These are phyloP conservation scores for Psidium guajava DNA, from an alignment of 345 rosid genomes.

Conservation along the genomic window DNA sequence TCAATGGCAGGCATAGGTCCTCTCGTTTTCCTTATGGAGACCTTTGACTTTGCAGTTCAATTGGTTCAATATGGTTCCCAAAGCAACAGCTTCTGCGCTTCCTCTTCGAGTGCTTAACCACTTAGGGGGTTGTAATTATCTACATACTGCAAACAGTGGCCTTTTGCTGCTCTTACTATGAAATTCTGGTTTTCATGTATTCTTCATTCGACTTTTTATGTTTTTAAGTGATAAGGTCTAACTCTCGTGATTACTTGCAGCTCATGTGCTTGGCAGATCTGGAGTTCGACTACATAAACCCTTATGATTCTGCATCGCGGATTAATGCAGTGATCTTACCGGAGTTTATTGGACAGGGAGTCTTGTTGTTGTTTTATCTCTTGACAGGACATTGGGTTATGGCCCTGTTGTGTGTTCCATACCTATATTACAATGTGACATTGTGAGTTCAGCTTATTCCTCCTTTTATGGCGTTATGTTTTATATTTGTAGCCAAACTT, in stretches of 20 bases:
- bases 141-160: neutral
- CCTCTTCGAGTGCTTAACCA: neutral
- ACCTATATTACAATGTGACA: slow-evolving; percentile 54
- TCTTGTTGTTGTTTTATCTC: slow-evolving; percentile 32
- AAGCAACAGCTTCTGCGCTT: neutral
- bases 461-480: neutral
- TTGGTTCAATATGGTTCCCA: neutral
- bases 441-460: slow-evolving; percentile 30
- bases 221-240: neutral
- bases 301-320: slow-evolving; percentile 57
- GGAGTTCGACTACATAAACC: slow-evolving; percentile 72
- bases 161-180: neutral
- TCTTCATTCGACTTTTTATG: neutral
- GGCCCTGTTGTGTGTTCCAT: slow-evolving; percentile 46
- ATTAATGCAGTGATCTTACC: slow-evolving; percentile 51
- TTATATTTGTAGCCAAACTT: neutral
- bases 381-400: slow-evolving; percentile 64
- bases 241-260: slow-evolving; percentile 21
- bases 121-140: neutral
- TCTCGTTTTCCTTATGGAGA: neutral
- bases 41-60: neutral
- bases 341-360: slow-evolving; percentile 47
- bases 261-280: slow-evolving; percentile 71
- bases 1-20: neutral
- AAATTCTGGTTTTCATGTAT: neutral